Base-by-base conservation (phyloP, 371 early-diverging fungal species). In the Homolaphlyctis polyrhiza region DNA sequence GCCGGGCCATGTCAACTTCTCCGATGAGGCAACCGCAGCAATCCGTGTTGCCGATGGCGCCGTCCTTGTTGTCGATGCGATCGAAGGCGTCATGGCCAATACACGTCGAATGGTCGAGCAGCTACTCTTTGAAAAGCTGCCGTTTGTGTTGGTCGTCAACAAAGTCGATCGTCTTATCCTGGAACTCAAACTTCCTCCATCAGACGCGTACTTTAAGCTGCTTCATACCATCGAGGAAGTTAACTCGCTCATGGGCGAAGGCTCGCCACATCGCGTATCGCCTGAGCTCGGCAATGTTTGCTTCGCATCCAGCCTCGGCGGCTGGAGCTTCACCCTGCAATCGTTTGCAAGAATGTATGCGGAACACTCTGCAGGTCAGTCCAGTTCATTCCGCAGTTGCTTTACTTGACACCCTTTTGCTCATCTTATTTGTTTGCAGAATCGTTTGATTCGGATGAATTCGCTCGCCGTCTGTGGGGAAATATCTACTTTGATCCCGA, bases 241-340 rank as follows among this genome's bases (percentile, higher is more conserved):
- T 58, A 98, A 98, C 76, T 71, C 81, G 0, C 78, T 92, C 13
- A 87, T 97, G 35, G 82, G 86, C 76, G 85, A 55, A 49, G 61
- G 71, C 16, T 58, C 62, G 2, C 23, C 81, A 13, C 73, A 86
- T 64, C 77, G 94, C 36, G 70, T 97, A 23, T 94, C 95, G 3
- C 98, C 98, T 2, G 97, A 96, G 66, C 84, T 83, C 16, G 96
- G 96, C 55, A 98, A 97, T 70, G 98, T 98, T n/a, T 90, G 90
- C 70, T 98, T 98, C 76, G 95, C 96, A 0, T 91, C 93, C 0
- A 86, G 87, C 45, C 87, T 91, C 60, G 87, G 90, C 70, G 95
- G 97, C n/a, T 97, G 94, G 94, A 90, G 90, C 70, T 97, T 98
- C 74, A 85, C 93, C 4, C 78, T 98, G 8, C 80, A 86, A 63